Evolutionary conservation across 805 yeast genomes (phyloP).

Genomic region (Candida morakotiae): DNA sequence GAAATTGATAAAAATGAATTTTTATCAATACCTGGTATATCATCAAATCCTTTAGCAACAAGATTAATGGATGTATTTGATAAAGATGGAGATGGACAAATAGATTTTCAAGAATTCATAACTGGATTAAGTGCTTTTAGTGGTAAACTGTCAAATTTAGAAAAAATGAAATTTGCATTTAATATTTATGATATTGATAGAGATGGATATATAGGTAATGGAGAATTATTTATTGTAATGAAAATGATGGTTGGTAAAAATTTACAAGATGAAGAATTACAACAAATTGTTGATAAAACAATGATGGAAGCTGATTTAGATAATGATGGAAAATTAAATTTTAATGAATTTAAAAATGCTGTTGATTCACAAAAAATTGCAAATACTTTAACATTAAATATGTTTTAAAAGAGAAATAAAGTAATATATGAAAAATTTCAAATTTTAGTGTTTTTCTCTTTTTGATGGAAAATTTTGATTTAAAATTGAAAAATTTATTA

Average conservation of each 20-base stretch:
- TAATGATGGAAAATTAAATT: slow-evolving; percentile 81
- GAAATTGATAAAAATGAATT: slow-evolving; percentile 89
- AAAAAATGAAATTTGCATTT: slow-evolving; percentile 84
- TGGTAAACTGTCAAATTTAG: slow-evolving; percentile 73
- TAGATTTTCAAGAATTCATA: slow-evolving; percentile 94
- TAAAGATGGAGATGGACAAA: slow-evolving; percentile 85
- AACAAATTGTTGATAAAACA: slow-evolving; percentile 95
- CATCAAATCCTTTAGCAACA: slow-evolving; percentile 82
- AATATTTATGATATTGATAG: slow-evolving; percentile 92
- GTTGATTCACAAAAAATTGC: slow-evolving; percentile 57
- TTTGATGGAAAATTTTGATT: slow-evolving; percentile 10
- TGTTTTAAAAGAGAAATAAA: slow-evolving; percentile 23
- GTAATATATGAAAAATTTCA: not conserved
- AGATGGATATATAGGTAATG: slow-evolving; percentile 93
- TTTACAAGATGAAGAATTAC: slow-evolving; percentile 79
- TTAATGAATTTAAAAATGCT: slow-evolving; percentile 79
- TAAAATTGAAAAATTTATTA: slow-evolving; percentile 15
- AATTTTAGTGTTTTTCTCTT: not conserved
- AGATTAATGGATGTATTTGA: slow-evolving; percentile 94
- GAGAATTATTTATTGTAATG: slow-evolving; percentile 86
- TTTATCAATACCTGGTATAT: slow-evolving; percentile 87
- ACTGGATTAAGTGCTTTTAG: slow-evolving; percentile 84
- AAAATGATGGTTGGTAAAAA: slow-evolving; percentile 97
- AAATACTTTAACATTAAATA: slow-evolving; percentile 52
- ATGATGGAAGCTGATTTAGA: slow-evolving; percentile 89